These are phyloP conservation scores for Yarrowia bubula DNA, from an alignment of 805 yeast genomes.

Conservation along the genomic window DNA sequence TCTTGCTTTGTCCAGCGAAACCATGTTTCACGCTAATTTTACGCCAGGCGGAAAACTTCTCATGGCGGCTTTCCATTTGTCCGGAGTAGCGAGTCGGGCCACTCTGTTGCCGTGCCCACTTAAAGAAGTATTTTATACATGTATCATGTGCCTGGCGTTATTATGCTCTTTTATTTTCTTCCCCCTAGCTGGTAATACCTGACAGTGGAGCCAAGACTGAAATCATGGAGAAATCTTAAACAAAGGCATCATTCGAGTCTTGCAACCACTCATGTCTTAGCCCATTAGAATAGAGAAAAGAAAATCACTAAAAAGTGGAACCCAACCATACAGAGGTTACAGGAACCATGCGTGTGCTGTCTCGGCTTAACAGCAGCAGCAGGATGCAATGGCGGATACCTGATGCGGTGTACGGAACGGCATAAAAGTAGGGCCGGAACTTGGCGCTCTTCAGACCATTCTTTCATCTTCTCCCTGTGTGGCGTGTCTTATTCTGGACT, in stretches of 20 bases:
- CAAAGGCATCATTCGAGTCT: background rate
- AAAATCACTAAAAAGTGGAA: background rate
- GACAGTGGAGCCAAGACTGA: background rate
- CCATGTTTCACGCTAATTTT: background rate
- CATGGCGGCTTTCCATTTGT: background rate
- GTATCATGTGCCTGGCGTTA: background rate
- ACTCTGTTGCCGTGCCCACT: slow-evolving; percentile 1
- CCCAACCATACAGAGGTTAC: background rate
- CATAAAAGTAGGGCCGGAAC: no score
- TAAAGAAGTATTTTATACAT: background rate
- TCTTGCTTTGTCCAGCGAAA: slow-evolving; percentile 1
- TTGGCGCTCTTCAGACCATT: no score
- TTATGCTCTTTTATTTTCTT: background rate
- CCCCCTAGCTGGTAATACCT: background rate
- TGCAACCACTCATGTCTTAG: background rate
- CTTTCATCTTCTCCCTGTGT: no score
- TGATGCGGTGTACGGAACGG: no score
- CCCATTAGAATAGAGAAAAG: background rate
- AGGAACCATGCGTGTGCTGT: no score
- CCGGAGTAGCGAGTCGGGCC: background rate
- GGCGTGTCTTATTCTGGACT: no score
- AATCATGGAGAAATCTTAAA: background rate
- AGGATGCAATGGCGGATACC: no score
- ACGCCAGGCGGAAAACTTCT: background rate
- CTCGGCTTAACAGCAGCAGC: no score